A percentile compares a stretch with the other conserved stretches of the same genome.
Conservation (phyloP, 1,139 yeast species). For the Pneumocystis wakefieldiae region DNA sequence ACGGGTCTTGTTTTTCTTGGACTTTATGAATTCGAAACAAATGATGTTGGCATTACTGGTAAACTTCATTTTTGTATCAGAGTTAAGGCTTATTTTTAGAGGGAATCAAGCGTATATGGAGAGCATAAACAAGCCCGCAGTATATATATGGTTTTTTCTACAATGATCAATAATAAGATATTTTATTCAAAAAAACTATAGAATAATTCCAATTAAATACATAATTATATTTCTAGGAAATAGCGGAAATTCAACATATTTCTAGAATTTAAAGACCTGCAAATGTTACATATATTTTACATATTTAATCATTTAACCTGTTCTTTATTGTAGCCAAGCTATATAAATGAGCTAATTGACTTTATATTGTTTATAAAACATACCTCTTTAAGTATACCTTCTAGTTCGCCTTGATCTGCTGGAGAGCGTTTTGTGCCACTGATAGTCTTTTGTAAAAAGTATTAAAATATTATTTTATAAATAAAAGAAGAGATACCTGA, state of each 20-base stretch:
- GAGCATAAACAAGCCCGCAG: slow-evolving; percentile 21
- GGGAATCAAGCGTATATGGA: slow-evolving; percentile 29
- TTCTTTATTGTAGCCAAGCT: neutral
- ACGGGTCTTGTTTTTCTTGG: slow-evolving; percentile 63
- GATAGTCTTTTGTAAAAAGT: slow-evolving; percentile 49
- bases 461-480: neutral
- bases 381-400: slow-evolving; percentile 74
- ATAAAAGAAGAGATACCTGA: neutral
- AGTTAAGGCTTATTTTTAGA: slow-evolving; percentile 14
- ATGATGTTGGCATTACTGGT: slow-evolving; percentile 41
- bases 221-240: neutral
- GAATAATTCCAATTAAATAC: neutral
- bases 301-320: neutral
- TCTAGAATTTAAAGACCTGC: neutral
- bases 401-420: slow-evolving; percentile 84
- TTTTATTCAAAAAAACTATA: neutral
- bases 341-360: slow-evolving; percentile 21
- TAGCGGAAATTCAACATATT: neutral
- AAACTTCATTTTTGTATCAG: neutral
- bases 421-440: slow-evolving; percentile 82
- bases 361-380: slow-evolving; percentile 83
- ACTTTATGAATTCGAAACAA: slow-evolving; percentile 65
- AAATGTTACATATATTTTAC: neutral
- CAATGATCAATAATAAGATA: neutral
- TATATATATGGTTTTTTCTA: neutral